These are phyloP conservation scores for Fistulinella prunicolor DNA, from an alignment of 768 basidiomycete genomes.

Conservation along the genomic window DNA sequence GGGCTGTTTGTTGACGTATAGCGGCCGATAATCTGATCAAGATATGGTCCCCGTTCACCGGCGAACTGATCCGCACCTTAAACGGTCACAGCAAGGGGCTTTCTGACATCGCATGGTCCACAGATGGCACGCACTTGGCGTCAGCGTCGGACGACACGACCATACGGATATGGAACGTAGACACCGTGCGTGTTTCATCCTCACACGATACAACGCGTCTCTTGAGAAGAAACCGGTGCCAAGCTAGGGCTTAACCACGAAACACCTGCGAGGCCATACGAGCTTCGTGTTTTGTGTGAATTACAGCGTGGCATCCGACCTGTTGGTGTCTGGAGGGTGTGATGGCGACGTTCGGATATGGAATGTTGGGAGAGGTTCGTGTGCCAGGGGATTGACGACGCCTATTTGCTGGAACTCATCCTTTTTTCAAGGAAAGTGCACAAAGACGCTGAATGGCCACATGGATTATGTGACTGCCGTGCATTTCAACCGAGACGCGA, in stretches of 20 bases:
- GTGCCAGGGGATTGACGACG: too few relatives aligned
- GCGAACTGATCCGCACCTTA: constrained; percentile 71
- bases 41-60: constrained; percentile 80
- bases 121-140: constrained; percentile 77
- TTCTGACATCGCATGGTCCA: constrained; percentile 87
- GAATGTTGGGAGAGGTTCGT: constrained; percentile 76
- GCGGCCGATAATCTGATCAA: constrained; percentile 78
- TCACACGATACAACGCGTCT: not conserved
- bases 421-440: constrained; percentile 61
- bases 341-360: constrained; percentile 93
- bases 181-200: constrained; percentile 52
- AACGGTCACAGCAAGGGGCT: constrained; percentile 78
- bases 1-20: constrained; percentile 28
- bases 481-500: constrained; percentile 89
- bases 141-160: constrained; percentile 93
- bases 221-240: not conserved
- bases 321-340: constrained; percentile 89
- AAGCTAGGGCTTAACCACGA: constrained; percentile 63
- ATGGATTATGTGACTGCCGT: constrained; percentile 94
- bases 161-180: constrained; percentile 86
- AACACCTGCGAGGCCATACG: constrained; percentile 75
- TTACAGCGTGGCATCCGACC: constrained; percentile 82
- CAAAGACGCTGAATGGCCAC: constrained; percentile 88
- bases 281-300: constrained; percentile 91
- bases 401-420: too few relatives aligned